Conservation (phyloP, 108 stramenopile species). For the Ochromonas danica region DNA sequence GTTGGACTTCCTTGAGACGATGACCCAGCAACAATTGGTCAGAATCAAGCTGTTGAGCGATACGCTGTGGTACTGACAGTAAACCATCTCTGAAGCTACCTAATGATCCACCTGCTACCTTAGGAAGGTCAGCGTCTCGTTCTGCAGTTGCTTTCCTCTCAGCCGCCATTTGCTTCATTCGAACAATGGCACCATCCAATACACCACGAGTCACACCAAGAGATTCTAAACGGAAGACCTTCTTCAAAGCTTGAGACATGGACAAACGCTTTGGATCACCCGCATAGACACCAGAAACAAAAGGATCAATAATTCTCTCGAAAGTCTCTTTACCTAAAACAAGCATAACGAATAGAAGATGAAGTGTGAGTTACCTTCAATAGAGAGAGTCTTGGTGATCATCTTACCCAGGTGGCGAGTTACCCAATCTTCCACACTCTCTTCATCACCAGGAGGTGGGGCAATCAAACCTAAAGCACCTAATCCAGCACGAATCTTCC, state of each 20-base stretch:
- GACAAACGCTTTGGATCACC: slow-evolving; percentile 85
- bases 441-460: slow-evolving; percentile 59
- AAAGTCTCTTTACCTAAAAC: slow-evolving; percentile 85
- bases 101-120: slow-evolving; percentile 19
- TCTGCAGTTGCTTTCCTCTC: slow-evolving; percentile 8
- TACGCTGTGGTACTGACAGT: too few species aligned
- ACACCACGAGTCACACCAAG: slow-evolving; percentile 37
- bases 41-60: background rate
- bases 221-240: slow-evolving; percentile 64
- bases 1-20: background rate
- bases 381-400: background rate
- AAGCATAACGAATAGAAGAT: too few species aligned
- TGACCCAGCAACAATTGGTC: background rate
- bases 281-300: slow-evolving; percentile 92
- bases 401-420: slow-evolving; percentile 57
- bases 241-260: slow-evolving; percentile 83
- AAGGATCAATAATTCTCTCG: slow-evolving; percentile 83
- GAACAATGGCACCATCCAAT: slow-evolving; percentile 49
- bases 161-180: slow-evolving; percentile 40
- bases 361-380: background rate
- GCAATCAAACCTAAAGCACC: slow-evolving; percentile 75
- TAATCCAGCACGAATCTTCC: slow-evolving; percentile 85
- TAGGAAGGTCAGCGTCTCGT: slow-evolving; percentile 32
- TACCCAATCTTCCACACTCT: slow-evolving; percentile 88
- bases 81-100: slow-evolving; percentile 16